A percentile compares a stretch with the other conserved stretches of the same genome.
These are phyloP conservation scores for Narthecium ossifragum DNA, from an alignment of 106 monocot genomes.

Conservation along the genomic window DNA sequence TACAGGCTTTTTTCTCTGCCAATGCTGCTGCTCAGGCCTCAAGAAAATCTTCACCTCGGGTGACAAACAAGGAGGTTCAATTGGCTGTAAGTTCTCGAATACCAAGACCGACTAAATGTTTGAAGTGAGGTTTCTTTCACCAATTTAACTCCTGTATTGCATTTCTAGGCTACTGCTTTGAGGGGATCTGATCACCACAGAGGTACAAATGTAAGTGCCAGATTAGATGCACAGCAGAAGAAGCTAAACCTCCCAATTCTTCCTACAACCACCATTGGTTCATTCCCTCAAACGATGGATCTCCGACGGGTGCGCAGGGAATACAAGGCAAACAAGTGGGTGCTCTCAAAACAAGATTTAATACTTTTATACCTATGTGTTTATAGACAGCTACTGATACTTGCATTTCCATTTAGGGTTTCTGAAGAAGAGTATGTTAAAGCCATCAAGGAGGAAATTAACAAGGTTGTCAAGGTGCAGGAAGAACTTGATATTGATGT, in stretches of 20 bases:
- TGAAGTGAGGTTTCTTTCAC: background rate
- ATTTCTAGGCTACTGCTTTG: conserved; percentile 31
- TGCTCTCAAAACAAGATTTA: background rate
- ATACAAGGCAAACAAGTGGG: conserved; percentile 72
- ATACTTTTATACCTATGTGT: background rate
- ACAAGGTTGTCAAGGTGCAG: conserved; percentile 32
- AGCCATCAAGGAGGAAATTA: conserved; percentile 1
- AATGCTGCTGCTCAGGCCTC: conserved; percentile 46
- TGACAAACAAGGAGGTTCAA: conserved; percentile 31
- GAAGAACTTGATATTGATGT: conserved; percentile 10
- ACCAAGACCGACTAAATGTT: background rate
- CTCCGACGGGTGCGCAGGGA: conserved; percentile 42
- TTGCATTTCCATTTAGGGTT: background rate
- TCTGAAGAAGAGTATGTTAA: conserved; percentile 4
- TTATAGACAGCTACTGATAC: background rate
- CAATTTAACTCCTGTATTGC: background rate
- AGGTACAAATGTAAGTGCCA: conserved; percentile 32
- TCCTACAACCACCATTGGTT: conserved; percentile 45
- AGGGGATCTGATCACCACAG: conserved; percentile 37
- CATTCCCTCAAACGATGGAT: conserved; percentile 50
- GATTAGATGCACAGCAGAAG: conserved; percentile 42
- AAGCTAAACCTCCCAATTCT: conserved; percentile 42
- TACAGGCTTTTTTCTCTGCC: conserved; percentile 29
- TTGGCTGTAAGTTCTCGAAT: conserved; percentile 21
- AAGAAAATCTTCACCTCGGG: conserved; percentile 35